Conservation (phyloP, 2,329 filamentous ascomycete species). For the Phyllosticta capitalensis region DNA sequence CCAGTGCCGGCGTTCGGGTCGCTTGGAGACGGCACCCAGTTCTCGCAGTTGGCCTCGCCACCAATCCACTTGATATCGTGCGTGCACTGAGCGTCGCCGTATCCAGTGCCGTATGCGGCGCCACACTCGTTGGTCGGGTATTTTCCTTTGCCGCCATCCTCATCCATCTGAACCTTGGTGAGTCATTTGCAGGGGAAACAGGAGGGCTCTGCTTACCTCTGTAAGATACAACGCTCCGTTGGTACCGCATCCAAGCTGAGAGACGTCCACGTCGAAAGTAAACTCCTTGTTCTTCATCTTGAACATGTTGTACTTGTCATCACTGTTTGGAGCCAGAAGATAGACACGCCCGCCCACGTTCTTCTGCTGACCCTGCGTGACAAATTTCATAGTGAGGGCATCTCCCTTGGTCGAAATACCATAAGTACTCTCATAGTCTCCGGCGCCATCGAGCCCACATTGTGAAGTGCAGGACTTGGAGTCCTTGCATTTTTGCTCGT, state of each 20-base stretch:
- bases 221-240: slow-evolving; percentile 57
- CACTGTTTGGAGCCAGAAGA: slow-evolving; percentile 31
- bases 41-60: slow-evolving; percentile 47
- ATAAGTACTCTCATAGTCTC: slow-evolving; percentile 34
- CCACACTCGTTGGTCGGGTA: slow-evolving; percentile 42
- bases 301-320: slow-evolving; percentile 34
- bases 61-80: slow-evolving; percentile 44
- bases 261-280: slow-evolving; percentile 40
- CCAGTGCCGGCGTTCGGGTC: slow-evolving; percentile 48
- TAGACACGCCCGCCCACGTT: slow-evolving; percentile 35
- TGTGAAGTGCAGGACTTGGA: slow-evolving; percentile 29
- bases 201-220: slow-evolving; percentile 18
- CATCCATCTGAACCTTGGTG: slow-evolving; percentile 49
- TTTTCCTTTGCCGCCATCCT: slow-evolving; percentile 48
- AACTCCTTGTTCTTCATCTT: slow-evolving; percentile 33
- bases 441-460: slow-evolving; percentile 34
- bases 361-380: slow-evolving; percentile 41
- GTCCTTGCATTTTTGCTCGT: slow-evolving; percentile 31
- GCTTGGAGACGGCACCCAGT: slow-evolving; percentile 42
- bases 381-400: slow-evolving; percentile 47
- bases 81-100: slow-evolving; percentile 35
- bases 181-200: not conserved
- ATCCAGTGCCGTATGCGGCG: slow-evolving; percentile 51
- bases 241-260: slow-evolving; percentile 56
- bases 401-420: slow-evolving; percentile 44